phyloP scores from a whole-genome alignment of 208 protist species.

The Leptomonas pyrrhocoris region DNA sequence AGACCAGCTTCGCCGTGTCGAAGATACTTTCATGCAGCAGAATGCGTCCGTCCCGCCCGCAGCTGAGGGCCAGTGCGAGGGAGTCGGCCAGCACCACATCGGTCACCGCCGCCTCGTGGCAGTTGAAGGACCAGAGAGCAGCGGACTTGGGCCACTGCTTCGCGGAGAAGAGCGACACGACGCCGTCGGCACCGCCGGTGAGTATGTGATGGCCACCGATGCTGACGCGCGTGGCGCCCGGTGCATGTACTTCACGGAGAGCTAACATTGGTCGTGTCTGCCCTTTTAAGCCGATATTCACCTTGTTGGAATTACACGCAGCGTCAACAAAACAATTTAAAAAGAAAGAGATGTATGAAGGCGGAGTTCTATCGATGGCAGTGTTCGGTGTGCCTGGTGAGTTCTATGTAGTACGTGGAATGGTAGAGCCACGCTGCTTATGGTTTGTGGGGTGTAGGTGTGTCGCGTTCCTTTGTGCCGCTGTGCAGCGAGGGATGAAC shows the following conservation, averaged over 20 bases:
- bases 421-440: too few relatives aligned
- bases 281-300: too few relatives aligned
- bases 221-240: slow-evolving; percentile 63
- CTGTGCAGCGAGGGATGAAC: too few relatives aligned
- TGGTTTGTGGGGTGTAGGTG: too few relatives aligned
- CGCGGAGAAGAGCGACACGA: slow-evolving; percentile 58
- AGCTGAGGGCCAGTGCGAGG: slow-evolving; percentile 59
- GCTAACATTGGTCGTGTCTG: slow-evolving; percentile 29
- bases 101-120: slow-evolving; percentile 71
- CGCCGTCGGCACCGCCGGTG: slow-evolving; percentile 78
- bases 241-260: slow-evolving; percentile 49
- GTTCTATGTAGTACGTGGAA: too few relatives aligned
- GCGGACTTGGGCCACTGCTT: slow-evolving; percentile 46
- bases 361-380: too few relatives aligned
- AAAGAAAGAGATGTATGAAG: too few relatives aligned
- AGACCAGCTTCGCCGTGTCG: slow-evolving; percentile 30
- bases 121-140: slow-evolving; percentile 73
- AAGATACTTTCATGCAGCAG: slow-evolving; percentile 74
- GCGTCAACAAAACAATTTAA: too few relatives aligned
- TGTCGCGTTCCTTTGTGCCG: too few relatives aligned
- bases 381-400: too few relatives aligned
- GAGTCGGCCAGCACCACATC: slow-evolving; percentile 55
- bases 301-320: too few relatives aligned
- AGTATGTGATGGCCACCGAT: slow-evolving; percentile 58
- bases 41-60: slow-evolving; percentile 77